Evolutionary conservation across 2,329 filamentous ascomycete genomes (phyloP).

Genomic region (Pezicula rhizophila): DNA sequence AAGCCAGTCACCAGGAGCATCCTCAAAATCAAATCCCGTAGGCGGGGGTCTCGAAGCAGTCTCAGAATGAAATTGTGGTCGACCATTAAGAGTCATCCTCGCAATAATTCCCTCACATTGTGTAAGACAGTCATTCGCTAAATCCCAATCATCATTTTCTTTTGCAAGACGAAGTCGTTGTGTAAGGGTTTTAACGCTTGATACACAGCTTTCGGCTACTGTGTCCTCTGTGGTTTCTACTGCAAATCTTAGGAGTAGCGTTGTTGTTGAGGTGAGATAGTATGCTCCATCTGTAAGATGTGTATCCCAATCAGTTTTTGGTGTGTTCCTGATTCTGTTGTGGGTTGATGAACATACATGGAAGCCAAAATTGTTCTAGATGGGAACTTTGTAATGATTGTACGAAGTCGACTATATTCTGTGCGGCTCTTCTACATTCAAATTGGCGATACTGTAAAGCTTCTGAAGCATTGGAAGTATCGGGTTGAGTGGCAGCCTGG

Average conservation of each 20-base stretch:
- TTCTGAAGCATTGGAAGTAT: conserved; percentile 4
- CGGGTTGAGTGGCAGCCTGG: conserved; percentile 2
- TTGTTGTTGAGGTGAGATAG: conserved; percentile 22
- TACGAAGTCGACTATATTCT: conserved; percentile 19
- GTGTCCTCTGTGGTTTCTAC: conserved; percentile 12
- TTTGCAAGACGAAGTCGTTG: conserved; percentile 12
- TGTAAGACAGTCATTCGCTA: conserved; percentile 16
- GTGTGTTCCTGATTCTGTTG: neutral
- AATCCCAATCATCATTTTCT: conserved; percentile 21
- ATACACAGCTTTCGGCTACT: conserved; percentile 6
- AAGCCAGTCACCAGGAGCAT: neutral
- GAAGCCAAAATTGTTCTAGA: conserved; percentile 24
- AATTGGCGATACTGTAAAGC: conserved; percentile 11
- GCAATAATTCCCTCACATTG: conserved; percentile 28
- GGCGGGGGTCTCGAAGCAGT: neutral
- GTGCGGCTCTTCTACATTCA: conserved; percentile 19
- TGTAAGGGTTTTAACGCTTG: conserved; percentile 5
- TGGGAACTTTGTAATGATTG: conserved; percentile 16
- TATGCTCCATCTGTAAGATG: conserved; percentile 21
- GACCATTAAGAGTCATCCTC: neutral
- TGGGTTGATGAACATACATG: conserved; percentile 16
- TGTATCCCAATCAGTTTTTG: too few species aligned
- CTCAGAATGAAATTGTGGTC: neutral
- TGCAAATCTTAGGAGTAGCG: conserved; percentile 14
- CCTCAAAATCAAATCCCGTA: neutral